Base-by-base conservation (phyloP, 192 early-diverging fungal genomes). In the Gamsiella multidivaricata region DNA sequence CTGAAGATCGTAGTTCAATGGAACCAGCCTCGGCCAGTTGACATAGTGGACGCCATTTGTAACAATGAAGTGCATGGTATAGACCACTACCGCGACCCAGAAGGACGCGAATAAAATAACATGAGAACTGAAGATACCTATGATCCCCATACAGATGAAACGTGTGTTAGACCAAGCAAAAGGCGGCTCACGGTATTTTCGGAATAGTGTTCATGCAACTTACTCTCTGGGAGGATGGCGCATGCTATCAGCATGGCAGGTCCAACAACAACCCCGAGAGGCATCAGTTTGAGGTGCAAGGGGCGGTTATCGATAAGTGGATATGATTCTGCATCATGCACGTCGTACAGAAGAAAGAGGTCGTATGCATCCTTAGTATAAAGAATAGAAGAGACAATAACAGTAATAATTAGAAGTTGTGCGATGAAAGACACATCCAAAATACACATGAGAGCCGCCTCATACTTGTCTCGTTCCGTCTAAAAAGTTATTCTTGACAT, bases 401-500 rank as follows among this genome's bases (percentile, higher is more conserved):
- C 42, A 14, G 15, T 12, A 49, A 20, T 20, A n/a, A 22, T 25
- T 20, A 14, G 22, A 14, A 12, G 37, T 28, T n/a, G n/a, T n/a
- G n/a, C n/a, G 17, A 14, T 7, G 26, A 43, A 45, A 8, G 41
- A 59, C 20, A n/a, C 2, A 12, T 17, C 42, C 0, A 0, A 3
- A n/a, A 14, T 33, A 26, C 9, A n/a, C n/a, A n/a, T n/a, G 53
- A 65, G 53, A 12, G 45, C 11, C 67, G 41, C 26, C 46, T 31
- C 31, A 41, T 36, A 83, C 81, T 67, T 98, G 97, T 34, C 96
- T 85, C 20, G 80, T 69, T 54, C 98, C 98, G 66, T 99, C 98
- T 61, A 94, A 74, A 70, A 93, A 99, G 85, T 98, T 97, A 62
- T 97, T 97, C 54, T 93, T 94, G 54, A 95, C 66, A 79, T 98